Base-by-base conservation (phyloP, 202 grass and related monocot genomes). In the Cymbopogon flexuosus region DNA sequence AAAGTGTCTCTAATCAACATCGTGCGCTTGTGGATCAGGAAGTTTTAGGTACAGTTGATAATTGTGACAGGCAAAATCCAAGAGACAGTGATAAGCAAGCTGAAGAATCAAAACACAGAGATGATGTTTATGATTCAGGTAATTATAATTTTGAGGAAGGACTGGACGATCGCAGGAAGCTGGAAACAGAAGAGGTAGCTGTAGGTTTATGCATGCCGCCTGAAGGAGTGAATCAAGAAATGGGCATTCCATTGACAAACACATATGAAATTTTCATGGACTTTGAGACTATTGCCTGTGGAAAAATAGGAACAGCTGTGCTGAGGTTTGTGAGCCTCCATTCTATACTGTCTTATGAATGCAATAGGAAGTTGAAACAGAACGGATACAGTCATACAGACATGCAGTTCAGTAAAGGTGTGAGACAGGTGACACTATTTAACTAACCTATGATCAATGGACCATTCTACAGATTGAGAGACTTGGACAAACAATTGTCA, bases 381-480 rank as follows among this genome's bases (percentile, higher is more conserved):
- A 71, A 70, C 42, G 42, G 42, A 37, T 65, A 10, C 31, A 1
- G 5, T 27, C 27, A 37, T 65, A 40, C 21, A 62, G 23, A 24
- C 19, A 36, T 11, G 29, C 12, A 41, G 40, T 15, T 35, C 66
- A 62, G 24, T 10, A 36, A 24, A 0, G 18, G 18, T 42, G 6
- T 49, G 68, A 45, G 4, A 31, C 6, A 30, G 14, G 5, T 24
- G 36, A 16, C 43, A 51, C 4, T 12, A 5, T 43, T 27, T 61
- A 12, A 13, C 58, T 58, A 45, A 73, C 6, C 5, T 57, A 27
- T 30, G 65, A 65, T 65, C 5, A 61, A 13, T 61, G 58, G 43
- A 72, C 33, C 45, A 39, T 59, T 84, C 18, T 77, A 22, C 78
- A 94, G 92, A 77, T 83, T 91, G 78, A 66, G 84, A 54, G 36